These are phyloP conservation scores for Ceratopteris richardii DNA, from an alignment of 75 land plant species.

Conservation along the genomic window DNA sequence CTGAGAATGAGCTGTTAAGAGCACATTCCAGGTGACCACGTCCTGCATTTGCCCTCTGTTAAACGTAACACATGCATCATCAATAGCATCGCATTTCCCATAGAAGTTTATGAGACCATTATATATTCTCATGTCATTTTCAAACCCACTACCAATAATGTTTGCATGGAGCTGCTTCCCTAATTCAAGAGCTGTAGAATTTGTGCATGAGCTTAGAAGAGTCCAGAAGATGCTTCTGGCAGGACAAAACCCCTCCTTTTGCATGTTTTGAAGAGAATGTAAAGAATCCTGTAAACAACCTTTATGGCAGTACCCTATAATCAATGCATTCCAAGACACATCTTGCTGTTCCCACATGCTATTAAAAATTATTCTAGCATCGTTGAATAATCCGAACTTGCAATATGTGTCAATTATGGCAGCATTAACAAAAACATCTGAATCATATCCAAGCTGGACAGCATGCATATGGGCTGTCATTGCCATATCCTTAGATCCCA, in stretches of 20 bases:
- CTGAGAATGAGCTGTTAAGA: not conserved
- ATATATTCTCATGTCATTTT: conserved; percentile 21
- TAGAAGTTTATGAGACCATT: conserved; percentile 52
- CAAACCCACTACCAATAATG: conserved; percentile 21
- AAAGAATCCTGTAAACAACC: no score
- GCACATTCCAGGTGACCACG: conserved; percentile 8
- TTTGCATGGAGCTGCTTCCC: conserved; percentile 31
- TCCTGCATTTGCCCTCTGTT: conserved; percentile 10
- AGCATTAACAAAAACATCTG: not conserved
- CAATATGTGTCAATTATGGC: conserved; percentile 1
- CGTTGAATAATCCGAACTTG: not conserved
- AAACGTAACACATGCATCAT: conserved; percentile 13
- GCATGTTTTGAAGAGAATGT: no score
- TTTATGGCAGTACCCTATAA: no score
- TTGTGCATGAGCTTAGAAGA: conserved; percentile 18
- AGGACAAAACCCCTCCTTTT: no score
- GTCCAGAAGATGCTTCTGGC: not conserved
- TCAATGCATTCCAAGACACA: no score
- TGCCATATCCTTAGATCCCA: not conserved
- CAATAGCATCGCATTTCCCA: conserved; percentile 29
- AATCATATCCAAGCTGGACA: not conserved
- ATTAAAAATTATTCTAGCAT: not conserved
- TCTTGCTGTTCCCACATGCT: no score
- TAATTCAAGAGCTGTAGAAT: conserved; percentile 36
- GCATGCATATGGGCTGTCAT: not conserved